Conservation (phyloP, 2,329 filamentous ascomycete genomes). For the Coniochaeta hoffmannii region DNA sequence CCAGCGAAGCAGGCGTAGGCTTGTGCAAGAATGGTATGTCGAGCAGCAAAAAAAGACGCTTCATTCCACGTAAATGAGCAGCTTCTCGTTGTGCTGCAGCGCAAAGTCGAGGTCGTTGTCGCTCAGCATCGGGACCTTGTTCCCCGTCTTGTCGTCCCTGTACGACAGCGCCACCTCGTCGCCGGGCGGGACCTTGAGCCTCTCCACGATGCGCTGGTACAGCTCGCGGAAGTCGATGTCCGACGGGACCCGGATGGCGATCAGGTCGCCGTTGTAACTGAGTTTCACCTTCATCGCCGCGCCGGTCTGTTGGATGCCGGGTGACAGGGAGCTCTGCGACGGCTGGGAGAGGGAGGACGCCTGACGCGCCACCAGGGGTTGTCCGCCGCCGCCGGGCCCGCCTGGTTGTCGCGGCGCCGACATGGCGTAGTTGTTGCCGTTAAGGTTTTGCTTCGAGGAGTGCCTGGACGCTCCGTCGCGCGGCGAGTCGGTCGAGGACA, state of each 20-base stretch:
- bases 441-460: slow-evolving; percentile 58
- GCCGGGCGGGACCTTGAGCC: slow-evolving; percentile 63
- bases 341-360: slow-evolving; percentile 41
- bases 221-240: slow-evolving; percentile 74
- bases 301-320: slow-evolving; percentile 35
- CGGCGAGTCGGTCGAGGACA: slow-evolving; percentile 57
- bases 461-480: slow-evolving; percentile 55
- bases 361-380: slow-evolving; percentile 34
- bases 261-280: slow-evolving; percentile 85
- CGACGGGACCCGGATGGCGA: slow-evolving; percentile 79
- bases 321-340: slow-evolving; percentile 49
- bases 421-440: slow-evolving; percentile 41
- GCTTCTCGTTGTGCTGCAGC: slow-evolving; percentile 76
- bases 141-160: slow-evolving; percentile 72
- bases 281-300: slow-evolving; percentile 86
- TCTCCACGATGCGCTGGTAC: slow-evolving; percentile 75
- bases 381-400: slow-evolving; percentile 20
- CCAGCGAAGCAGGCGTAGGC: too few species aligned
- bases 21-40: neutral
- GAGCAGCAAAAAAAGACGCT: neutral
- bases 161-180: slow-evolving; percentile 77
- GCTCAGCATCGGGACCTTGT: slow-evolving; percentile 67
- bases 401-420: slow-evolving; percentile 32
- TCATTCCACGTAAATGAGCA: slow-evolving; percentile 66
- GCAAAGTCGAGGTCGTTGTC: slow-evolving; percentile 77